Base-by-base conservation (phyloP, 208 protist species). In the Strigomonas culicis region DNA sequence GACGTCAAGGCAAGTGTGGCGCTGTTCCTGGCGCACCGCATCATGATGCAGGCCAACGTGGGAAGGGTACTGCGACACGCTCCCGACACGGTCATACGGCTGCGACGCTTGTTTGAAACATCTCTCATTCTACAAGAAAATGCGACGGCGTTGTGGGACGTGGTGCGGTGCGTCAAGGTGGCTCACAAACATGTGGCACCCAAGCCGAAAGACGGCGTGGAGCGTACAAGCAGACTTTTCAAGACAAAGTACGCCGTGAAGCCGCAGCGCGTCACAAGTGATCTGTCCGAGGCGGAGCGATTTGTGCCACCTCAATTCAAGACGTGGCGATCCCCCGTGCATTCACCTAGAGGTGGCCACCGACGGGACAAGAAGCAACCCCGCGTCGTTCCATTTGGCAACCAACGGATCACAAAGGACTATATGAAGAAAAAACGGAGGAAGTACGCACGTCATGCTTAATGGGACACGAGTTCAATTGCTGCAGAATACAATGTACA, bases 241-340 rank as follows among this genome's bases (percentile, higher is more conserved):
- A 60, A 76, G 15, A 56, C 61, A 21, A 49, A 77, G 50, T 92
- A 82, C 61, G 68, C 64, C 19, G 82, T 88, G 34, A 86, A 63
- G 31, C 39, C n/a, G 27, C 27, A 63, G 41, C 59, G 63, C n/a
- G 49, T 79, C 39, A 77, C 68, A 2, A 13, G 31, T 0, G 70
- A 86, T 70, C 63, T 68, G 28, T 75, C 85, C 15, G 74, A 82
- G 32, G 70, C 77, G 15, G 83, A 92, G 59, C 64, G 70, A 30
- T 90, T 79, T 28, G 68, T 92, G 41, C 89, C 89, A 25, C 79
- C 86, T 0, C 68, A 80, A 65, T 95, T 92, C 71, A 90, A 90
- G 49, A 86, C 75, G 11, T 90, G 81, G 80, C 72, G 76, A 22
- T 77, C 63, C 25, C 84, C 79, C 1, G 72, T 72, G 22, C 78